Evolutionary conservation across 2,329 filamentous ascomycete genomes (phyloP), one percentile per base, ranked within the genome.

Genomic region (Tolypocladium amazonense): DNA sequence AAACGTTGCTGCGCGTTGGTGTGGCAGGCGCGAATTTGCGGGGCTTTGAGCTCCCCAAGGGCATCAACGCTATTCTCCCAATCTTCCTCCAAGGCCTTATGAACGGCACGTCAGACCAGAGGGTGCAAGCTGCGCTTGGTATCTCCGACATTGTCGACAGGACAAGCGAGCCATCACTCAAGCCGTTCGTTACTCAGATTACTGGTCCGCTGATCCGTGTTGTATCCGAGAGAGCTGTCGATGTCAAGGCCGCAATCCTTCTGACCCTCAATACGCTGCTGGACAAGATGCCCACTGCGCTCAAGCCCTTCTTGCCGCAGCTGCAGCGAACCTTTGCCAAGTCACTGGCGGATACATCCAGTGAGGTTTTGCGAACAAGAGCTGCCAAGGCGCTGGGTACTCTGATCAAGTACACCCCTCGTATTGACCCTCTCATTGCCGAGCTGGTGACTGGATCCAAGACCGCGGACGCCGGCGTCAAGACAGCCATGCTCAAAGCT

Each of bases 41-140:
- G 45, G 95, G 94, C 41, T 99, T 99, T 77, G 82, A 86, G 67
- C 78, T 97, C 60, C 94, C 93, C 1, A 99, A 97, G 83, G 95
- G 95, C 63, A 96, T 99, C 80, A 96, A 92, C 70, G 92, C 94
- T 63, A 88, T 99, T 64, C 77, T 99, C 62, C 94, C 95, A 2
- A 97, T 99, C 65, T 97, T 99, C 83, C 75, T 97, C 70, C 95
- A 99, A 72, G 94, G 94, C 75, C 81, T 99, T 65, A 96, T 99
- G 88, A 97, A 99, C 69, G 95, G 94, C 60, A 92, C 89, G 43
- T 80, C 89, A 20, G 94, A 99, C 6, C 94, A 99, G 77, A 85
- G 92, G 71, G 94, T 91, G 33, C 90, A 95, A 71, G 87, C 94
- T 60, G 94, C 95, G 54, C 81, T 97, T 63, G 94, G 90, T 60